Conservation (phyloP, 2,329 filamentous ascomycete genomes). For the Verticillium alfalfae region DNA sequence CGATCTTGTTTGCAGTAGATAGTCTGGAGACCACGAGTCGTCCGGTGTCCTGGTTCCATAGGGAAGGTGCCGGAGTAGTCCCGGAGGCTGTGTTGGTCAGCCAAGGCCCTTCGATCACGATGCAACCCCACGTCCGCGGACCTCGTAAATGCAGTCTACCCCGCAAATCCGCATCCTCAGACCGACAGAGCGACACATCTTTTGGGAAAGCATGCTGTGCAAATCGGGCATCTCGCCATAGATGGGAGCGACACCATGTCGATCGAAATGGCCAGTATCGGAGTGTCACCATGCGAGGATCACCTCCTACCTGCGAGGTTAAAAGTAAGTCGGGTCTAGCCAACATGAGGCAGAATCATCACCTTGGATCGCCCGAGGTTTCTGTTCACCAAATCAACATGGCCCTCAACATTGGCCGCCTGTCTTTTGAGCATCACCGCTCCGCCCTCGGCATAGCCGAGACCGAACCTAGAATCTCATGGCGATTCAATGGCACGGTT, state of each 20-base stretch:
- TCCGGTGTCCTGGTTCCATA: too few species aligned
- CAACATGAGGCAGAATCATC: neutral
- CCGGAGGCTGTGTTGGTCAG: too few species aligned
- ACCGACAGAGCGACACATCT: neutral
- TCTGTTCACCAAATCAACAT: conserved; percentile 14
- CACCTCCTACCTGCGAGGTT: neutral
- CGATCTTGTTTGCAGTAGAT: too few species aligned
- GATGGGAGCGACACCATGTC: neutral
- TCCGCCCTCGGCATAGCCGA: conserved; percentile 37
- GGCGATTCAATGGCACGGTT: conserved; percentile 33
- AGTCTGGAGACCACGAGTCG: too few species aligned
- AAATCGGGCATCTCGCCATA: neutral
- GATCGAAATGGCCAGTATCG: neutral
- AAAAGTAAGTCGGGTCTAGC: neutral
- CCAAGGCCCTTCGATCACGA: neutral
- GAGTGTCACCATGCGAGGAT: neutral
- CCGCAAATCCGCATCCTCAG: neutral
- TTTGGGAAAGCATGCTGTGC: neutral
- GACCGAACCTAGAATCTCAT: conserved; percentile 36
- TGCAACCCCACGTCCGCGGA: neutral
- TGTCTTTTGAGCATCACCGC: conserved; percentile 36
- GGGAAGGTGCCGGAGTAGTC: too few species aligned
- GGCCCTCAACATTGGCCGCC: conserved; percentile 29
- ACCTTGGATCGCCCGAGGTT: neutral
- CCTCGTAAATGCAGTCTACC: neutral